Conservation (phyloP, 2,329 filamentous ascomycete species). For the Exophiala sideris region DNA sequence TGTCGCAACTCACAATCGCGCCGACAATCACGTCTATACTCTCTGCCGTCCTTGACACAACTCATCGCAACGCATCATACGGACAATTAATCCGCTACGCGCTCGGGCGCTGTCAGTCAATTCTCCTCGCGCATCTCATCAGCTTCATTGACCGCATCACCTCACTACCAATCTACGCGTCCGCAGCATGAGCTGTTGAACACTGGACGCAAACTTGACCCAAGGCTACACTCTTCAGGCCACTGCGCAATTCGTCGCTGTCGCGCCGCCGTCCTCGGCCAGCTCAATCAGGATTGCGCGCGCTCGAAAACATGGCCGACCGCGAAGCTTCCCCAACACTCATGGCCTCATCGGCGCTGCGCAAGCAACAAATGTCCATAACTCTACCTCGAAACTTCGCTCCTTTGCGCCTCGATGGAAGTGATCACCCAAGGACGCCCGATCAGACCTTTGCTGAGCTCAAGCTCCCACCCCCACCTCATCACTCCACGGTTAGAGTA, state of each 20-base stretch:
- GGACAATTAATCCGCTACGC: neutral
- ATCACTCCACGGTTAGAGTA: conserved; percentile 42
- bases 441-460: conserved; percentile 39
- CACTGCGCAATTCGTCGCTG: conserved; percentile 4
- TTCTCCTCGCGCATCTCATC: conserved; percentile 3
- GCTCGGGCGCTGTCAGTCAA: conserved; percentile 5
- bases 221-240: conserved; percentile 15
- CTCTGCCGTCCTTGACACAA: neutral
- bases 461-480: conserved; percentile 44
- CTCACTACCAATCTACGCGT: conserved; percentile 18
- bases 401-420: conserved; percentile 34
- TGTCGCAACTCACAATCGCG: conserved; percentile 15
- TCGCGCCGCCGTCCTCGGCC: conserved; percentile 5
- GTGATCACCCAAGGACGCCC: conserved; percentile 42
- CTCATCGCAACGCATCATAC: neutral
- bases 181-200: conserved; percentile 22
- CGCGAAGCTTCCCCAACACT: conserved; percentile 26
- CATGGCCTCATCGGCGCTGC: conserved; percentile 30
- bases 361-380: conserved; percentile 41
- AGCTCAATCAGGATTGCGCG: neutral
- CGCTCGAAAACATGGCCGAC: conserved; percentile 17
- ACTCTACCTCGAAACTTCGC: conserved; percentile 49
- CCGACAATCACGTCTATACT: neutral
- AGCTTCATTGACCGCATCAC: conserved; percentile 17
- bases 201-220: conserved; percentile 5